phyloP scores from a whole-genome alignment of 352 stramenopile species.

The Thraustochytrium sp. region DNA sequence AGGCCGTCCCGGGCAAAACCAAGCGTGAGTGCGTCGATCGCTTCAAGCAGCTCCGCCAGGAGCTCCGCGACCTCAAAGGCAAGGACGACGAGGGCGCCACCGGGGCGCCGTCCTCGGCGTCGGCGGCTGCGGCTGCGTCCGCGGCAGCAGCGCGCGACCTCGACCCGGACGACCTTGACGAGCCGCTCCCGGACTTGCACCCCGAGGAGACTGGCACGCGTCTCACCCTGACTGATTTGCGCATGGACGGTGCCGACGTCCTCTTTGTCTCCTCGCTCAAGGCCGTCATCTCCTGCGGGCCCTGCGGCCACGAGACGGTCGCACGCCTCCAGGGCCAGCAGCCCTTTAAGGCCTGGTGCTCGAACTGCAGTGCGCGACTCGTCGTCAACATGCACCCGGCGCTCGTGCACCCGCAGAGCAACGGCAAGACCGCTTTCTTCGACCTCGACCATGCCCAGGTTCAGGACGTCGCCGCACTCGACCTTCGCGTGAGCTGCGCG shows the following conservation, averaged over 20 bases:
- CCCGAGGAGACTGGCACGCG: slow-evolving; percentile 1
- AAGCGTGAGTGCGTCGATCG: slow-evolving; percentile 80
- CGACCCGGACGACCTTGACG: not conserved
- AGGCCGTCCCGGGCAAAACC: slow-evolving; percentile 66
- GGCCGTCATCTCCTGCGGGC: not conserved
- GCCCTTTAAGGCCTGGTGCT: not conserved
- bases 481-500: not conserved
- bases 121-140: not conserved
- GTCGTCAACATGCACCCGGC: not conserved
- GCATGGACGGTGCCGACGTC: not conserved
- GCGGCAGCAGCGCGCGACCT: not conserved
- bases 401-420: not conserved
- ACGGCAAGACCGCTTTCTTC: not conserved
- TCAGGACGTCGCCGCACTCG: not conserved
- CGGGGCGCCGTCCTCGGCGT: not conserved
- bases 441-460: not conserved
- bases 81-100: not conserved
- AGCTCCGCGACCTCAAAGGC: slow-evolving; percentile 35
- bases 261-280: not conserved
- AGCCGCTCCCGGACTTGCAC: not conserved
- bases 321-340: not conserved
- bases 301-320: not conserved
- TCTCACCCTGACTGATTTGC: not conserved
- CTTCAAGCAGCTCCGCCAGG: slow-evolving; percentile 72
- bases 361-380: not conserved